Evolutionary conservation across 139 green algal genomes (phyloP), one percentile per base, ranked within the genome.

Genomic region (Chlorella sp.): DNA sequence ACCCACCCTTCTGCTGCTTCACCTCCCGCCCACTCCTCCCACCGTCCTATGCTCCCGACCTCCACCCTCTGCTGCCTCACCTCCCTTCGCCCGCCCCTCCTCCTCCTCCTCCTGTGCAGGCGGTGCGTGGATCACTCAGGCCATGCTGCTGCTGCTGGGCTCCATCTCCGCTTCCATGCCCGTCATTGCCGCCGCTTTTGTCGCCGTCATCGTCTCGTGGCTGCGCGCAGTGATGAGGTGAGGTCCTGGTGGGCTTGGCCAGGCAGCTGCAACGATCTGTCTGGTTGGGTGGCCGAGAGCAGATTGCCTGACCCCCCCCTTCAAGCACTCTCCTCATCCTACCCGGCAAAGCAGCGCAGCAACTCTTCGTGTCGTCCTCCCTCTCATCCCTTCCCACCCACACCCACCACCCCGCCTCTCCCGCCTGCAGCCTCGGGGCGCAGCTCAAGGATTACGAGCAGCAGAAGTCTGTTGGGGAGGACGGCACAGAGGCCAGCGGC

Each of bases 91-190:
- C n/a, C n/a, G n/a, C n/a, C n/a, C n/a, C 30, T 32, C 81, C 12
- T 53, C 48, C 40, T 36, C 19, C 26, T 14, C 12, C 77, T 83
- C 28, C 42, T 36, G 32, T 36, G 81, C 83, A 87, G 95, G 95
- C 37, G 94, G 91, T 7, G 91, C 90, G 28, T 95, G 94, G 91
- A 88, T 95, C n/a, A 95, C 91, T 7, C 93, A 95, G 88, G 93
- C 92, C 15, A 90, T 96, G 81, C 86, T 98, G 81, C 91, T 98
- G 83, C 83, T 86, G 15, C 87, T 90, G 42, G 95, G 95, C 36
- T 93, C 86, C 60, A 93, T 97, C 26, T 61, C 90, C 32, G 92
- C 91, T n/a, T 90, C 92, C 32, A 85, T 97, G 88, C 94, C 94
- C 1, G 83, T 96, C 88, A 95, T 95, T 48, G 40, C 90, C 9